Evolutionary conservation across 164 flowering plant genomes (phyloP), one percentile per base, ranked within the genome.

Genomic region (Santalum album): DNA sequence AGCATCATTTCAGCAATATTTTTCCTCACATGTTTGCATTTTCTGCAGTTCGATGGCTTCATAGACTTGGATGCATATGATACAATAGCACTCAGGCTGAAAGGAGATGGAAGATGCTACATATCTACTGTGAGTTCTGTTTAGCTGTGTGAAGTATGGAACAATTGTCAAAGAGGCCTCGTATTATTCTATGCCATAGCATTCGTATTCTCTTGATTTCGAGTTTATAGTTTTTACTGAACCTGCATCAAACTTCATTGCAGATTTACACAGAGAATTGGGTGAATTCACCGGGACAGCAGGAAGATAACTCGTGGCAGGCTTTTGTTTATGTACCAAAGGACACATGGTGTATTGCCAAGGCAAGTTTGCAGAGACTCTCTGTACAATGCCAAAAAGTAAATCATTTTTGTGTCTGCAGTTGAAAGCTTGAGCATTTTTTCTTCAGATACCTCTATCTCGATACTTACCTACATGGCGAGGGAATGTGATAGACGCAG

Each of bases 181-280:
- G 36, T 32, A 32, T 6, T 32, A n/a, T 32, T 32, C 12, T 32
- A 12, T 1, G 36, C 1, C 12, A 12, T 12, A 32, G 36, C 36
- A 6, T 32, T 38, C 14, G 3, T 38, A 4, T 38, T 10, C 17
- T 0, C 14, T 38, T 38, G 14, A 4, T 15, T 38, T 38, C 14
- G 16, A 38, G 17, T 11, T 15, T 38, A 4, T 38, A 38, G 10
- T 38, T 38, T 38, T 10, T 19, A n/a, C 15, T 21, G 47, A 42
- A 32, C 10, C 17, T 25, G n/a, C n/a, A n/a, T n/a, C n/a, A n/a
- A 18, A 48, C 26, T 51, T 56, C 35, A 25, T 22, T 74, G 64
- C 74, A 91, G 98, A 91, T 91, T 39, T 91, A 91, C 61, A 91
- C 98, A n/a, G 98, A 91, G 43, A 91, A 88, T 59, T 91, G 98